These are phyloP conservation scores for Xylaria polymorpha DNA, from an alignment of 2,329 filamentous ascomycete species.

Conservation along the genomic window DNA sequence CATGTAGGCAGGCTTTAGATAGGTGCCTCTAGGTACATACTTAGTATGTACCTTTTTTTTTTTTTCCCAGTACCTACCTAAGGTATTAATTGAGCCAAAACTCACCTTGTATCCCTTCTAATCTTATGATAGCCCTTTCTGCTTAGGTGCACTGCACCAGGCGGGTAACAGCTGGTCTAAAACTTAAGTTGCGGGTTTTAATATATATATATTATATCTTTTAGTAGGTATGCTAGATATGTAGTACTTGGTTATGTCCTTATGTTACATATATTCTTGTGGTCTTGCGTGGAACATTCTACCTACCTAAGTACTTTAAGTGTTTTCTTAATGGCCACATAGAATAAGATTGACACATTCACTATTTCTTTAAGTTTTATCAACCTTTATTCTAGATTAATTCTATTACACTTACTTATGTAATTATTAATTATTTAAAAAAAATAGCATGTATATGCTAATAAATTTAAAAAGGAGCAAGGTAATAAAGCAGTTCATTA, in stretches of 20 bases:
- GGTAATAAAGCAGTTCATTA: not conserved
- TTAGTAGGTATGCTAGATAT: no score
- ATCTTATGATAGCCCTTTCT: not conserved
- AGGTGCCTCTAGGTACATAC: not conserved
- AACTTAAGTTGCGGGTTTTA: not conserved
- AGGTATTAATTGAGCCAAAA: no score
- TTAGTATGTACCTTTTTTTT: not conserved
- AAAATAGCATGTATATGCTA: not conserved
- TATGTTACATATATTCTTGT: not conserved
- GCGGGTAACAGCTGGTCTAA: conserved; percentile 21
- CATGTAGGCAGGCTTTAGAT: no score
- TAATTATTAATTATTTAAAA: no score
- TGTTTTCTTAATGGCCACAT: not conserved
- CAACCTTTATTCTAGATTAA: conserved; percentile 7
- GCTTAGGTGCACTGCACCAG: conserved; percentile 4
- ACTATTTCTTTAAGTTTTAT: conserved; percentile 2
- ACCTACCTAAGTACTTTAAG: no score
- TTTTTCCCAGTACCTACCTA: no score
- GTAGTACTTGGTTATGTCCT: not conserved
- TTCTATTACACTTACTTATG: not conserved
- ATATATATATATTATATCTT: not conserved
- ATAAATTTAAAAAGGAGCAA: not conserved
- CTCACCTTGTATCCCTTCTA: not conserved
- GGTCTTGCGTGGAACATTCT: not conserved
- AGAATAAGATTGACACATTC: not conserved